Percentiles rank a stretch among this genome's conserved stretches.
Conservation (phyloP, 495 filamentous ascomycete genomes). For the Hyphodiscus hymeniophilus region DNA sequence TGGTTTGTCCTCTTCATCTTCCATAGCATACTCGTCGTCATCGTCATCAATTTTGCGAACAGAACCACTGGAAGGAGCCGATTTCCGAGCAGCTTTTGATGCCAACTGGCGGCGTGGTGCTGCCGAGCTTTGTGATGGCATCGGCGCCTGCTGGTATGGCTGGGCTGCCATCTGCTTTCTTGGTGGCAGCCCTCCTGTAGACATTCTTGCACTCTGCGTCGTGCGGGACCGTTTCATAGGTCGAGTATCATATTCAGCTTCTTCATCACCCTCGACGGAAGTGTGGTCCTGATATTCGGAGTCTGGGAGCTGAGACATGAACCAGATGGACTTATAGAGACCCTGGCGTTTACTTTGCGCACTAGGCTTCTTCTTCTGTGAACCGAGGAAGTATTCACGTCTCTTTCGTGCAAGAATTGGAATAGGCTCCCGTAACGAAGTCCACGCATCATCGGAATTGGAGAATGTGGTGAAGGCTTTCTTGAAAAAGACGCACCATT, state of each 20-base stretch:
- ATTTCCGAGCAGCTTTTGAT: constrained; percentile 1
- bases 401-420: constrained; percentile 35
- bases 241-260: constrained; percentile 23
- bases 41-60: neutral
- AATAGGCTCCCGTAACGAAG: constrained; percentile 30
- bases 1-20: constrained; percentile 14
- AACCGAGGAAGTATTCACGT: constrained; percentile 40
- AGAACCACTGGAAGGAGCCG: constrained; percentile 1
- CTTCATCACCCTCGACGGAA: constrained; percentile 31
- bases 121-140: constrained; percentile 2
- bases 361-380: constrained; percentile 5
- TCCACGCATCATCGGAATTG: constrained; percentile 33
- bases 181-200: neutral
- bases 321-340: constrained; percentile 42
- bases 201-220: constrained; percentile 6
- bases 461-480: constrained; percentile 35
- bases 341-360: constrained; percentile 30
- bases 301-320: constrained; percentile 40
- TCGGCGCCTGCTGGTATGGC: neutral
- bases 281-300: constrained; percentile 21
- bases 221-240: neutral
- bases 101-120: constrained; percentile 8
- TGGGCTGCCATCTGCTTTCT: neutral
- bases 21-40: constrained; percentile 22
- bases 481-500: constrained; percentile 51